A percentile compares a stretch with the other conserved stretches of the same genome.
Conservation (phyloP, 352 stramenopile genomes). For the Phytophthora citricola region DNA sequence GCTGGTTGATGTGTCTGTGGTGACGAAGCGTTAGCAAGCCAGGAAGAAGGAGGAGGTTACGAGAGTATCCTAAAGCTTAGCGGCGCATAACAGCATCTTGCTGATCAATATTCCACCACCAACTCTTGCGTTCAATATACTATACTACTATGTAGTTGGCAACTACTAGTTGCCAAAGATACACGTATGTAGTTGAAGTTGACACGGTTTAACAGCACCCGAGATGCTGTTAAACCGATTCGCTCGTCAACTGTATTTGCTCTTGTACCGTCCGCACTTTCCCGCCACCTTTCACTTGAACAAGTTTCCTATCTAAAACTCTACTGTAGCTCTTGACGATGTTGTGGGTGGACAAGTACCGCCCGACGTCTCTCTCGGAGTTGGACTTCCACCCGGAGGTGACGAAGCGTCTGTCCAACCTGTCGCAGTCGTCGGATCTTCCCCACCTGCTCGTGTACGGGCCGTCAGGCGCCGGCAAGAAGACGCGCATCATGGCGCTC, state of each 20-base stretch:
- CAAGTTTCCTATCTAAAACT: no score
- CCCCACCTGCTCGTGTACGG: conserved; percentile 99
- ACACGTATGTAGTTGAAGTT: no score
- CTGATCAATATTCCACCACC: no score
- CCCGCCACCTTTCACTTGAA: not conserved
- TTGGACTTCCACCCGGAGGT: conserved; percentile 96
- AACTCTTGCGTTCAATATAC: no score
- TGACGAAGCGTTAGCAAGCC: not conserved
- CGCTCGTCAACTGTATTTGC: no score
- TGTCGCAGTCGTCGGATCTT: conserved; percentile 86
- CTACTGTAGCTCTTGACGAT: conserved; percentile 34
- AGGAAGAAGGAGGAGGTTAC: not conserved
- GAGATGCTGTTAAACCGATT: no score
- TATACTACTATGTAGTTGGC: no score
- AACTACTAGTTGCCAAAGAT: no score
- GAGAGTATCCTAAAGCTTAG: no score
- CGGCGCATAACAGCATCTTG: no score
- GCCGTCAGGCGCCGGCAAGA: conserved; percentile 97
- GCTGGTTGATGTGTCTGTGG: not conserved
- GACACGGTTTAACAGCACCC: no score
- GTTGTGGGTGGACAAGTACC: conserved; percentile 99
- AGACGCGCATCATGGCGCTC: conserved; percentile 97
- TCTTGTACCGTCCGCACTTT: not conserved
- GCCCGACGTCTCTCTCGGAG: conserved; percentile 90
- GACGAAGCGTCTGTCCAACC: conserved; percentile 88